These are phyloP conservation scores for Exophiala mesophila DNA, from an alignment of 2,329 filamentous ascomycete species.

Conservation along the genomic window DNA sequence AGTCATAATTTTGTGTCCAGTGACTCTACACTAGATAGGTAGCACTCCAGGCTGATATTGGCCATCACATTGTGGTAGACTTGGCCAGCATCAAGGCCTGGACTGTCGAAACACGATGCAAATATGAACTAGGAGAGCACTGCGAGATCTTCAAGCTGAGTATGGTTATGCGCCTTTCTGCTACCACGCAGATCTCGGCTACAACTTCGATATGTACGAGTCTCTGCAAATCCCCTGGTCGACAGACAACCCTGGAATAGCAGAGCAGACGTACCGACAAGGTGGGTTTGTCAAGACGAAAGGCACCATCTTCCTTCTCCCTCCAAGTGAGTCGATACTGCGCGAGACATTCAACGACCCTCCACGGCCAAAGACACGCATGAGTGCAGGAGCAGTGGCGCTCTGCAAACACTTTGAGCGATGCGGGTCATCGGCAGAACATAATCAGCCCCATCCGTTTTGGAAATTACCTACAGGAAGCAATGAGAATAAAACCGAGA, in stretches of 20 bases:
- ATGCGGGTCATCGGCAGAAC: constrained; percentile 21
- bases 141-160: too few species aligned
- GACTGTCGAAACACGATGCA: too few species aligned
- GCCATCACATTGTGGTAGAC: too few species aligned
- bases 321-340: constrained; percentile 16
- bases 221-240: constrained; percentile 24
- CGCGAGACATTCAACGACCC: constrained; percentile 22
- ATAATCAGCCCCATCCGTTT: constrained; percentile 22
- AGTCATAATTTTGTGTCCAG: too few species aligned
- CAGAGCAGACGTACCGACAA: constrained; percentile 18
- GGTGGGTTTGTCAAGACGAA: constrained; percentile 22
- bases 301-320: constrained; percentile 27
- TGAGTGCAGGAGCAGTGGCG: constrained; percentile 25
- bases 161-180: too few species aligned
- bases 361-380: constrained; percentile 23
- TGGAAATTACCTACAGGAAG: constrained; percentile 24
- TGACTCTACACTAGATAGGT: too few species aligned
- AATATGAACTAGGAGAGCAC: too few species aligned
- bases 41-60: too few species aligned
- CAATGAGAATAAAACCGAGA: constrained; percentile 26
- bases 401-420: constrained; percentile 29
- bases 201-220: too few species aligned
- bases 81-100: too few species aligned
- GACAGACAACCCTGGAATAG: constrained; percentile 4
- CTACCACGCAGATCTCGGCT: too few species aligned